These are phyloP conservation scores for Tricholoma furcatifolium DNA, from an alignment of 768 basidiomycete species.

Conservation along the genomic window DNA sequence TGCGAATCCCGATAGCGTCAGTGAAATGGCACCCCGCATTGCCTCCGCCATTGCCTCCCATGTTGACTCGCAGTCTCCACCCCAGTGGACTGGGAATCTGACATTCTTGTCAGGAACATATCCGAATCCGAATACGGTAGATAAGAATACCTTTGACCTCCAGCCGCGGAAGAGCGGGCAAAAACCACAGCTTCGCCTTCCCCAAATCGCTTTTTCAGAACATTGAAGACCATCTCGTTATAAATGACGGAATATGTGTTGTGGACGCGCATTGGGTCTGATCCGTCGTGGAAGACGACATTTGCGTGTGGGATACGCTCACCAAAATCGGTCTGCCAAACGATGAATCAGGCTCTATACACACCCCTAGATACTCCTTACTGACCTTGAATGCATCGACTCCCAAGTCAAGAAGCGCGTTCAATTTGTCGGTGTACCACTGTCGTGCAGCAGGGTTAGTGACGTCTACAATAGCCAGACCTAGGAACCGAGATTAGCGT, in stretches of 20 bases:
- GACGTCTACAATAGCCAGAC: conserved; percentile 61
- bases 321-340: conserved; percentile 66
- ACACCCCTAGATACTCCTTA: background rate
- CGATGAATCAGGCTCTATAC: background rate
- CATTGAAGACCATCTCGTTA: conserved; percentile 67
- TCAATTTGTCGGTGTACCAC: conserved; percentile 55
- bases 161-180: conserved; percentile 64
- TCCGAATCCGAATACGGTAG: background rate
- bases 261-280: conserved; percentile 69
- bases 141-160: conserved; percentile 52
- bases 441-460: conserved; percentile 52
- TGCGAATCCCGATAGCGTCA: conserved; percentile 68
- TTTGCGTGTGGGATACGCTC: conserved; percentile 72
- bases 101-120: background rate
- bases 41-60: conserved; percentile 81
- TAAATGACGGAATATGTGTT: conserved; percentile 70
- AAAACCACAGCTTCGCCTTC: conserved; percentile 68
- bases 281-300: conserved; percentile 63
- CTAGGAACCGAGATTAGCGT: conserved; percentile 3
- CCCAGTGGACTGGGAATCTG: conserved; percentile 57
- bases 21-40: conserved; percentile 61
- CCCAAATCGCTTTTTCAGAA: conserved; percentile 58
- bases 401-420: conserved; percentile 50
- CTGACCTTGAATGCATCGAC: conserved; percentile 60
- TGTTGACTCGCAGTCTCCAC: conserved; percentile 75